Conservation (phyloP, 108 stramenopile genomes). For the Mayamaea pseudoterrestris region DNA sequence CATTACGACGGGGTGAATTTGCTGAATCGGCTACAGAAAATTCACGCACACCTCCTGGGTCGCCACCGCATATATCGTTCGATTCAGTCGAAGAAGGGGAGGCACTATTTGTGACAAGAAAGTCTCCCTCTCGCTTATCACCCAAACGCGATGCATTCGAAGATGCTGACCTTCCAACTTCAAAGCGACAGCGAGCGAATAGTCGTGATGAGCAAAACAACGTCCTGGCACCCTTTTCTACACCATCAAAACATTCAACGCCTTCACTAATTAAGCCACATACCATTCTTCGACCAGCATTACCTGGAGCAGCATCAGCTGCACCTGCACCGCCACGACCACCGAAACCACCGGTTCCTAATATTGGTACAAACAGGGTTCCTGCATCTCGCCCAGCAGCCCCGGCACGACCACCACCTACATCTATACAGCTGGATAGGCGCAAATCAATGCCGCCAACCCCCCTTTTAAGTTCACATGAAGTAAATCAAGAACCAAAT, state of each 20-base stretch:
- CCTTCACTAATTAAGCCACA: not conserved
- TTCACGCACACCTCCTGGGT: conserved; percentile 44
- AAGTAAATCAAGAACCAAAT: conserved; percentile 5
- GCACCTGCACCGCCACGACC: not conserved
- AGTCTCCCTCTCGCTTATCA: conserved; percentile 18
- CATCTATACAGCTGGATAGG: not conserved
- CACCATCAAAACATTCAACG: not conserved
- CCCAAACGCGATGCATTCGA: conserved; percentile 5
- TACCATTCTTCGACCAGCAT: not conserved
- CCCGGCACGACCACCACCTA: not conserved
- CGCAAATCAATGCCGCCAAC: not conserved
- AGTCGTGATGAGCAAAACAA: not conserved
- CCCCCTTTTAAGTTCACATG: too few species aligned
- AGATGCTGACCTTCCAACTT: not conserved
- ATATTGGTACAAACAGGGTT: not conserved
- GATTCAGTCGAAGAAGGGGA: conserved; percentile 61
- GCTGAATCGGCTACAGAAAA: conserved; percentile 3
- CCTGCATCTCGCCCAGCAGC: conserved; percentile 6
- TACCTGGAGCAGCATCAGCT: not conserved
- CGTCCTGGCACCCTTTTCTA: not conserved
- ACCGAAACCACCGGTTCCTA: not conserved
- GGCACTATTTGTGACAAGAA: conserved; percentile 63
- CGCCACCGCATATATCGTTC: conserved; percentile 60
- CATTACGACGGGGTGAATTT: conserved; percentile 10
- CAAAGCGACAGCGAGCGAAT: not conserved